These are phyloP conservation scores for Aureobasidium melanogenum DNA, from an alignment of 2,329 filamentous ascomycete species.

Conservation along the genomic window DNA sequence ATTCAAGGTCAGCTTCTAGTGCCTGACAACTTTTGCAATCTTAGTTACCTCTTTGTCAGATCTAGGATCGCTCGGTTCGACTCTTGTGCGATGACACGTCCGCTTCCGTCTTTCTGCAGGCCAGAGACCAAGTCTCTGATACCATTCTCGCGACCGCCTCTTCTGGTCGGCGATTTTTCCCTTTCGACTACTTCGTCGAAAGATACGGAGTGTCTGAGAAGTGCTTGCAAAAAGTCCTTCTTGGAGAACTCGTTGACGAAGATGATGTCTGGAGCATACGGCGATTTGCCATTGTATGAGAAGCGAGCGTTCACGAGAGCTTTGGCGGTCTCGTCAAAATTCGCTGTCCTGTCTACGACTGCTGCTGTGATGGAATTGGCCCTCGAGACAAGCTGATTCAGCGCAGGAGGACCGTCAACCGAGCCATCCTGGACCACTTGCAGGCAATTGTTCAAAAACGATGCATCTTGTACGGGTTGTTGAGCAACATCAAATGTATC, in stretches of 20 bases:
- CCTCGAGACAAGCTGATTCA: conserved; percentile 29
- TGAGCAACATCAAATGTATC: conserved; percentile 41
- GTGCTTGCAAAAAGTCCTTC: conserved; percentile 42
- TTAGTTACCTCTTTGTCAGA: conserved; percentile 13
- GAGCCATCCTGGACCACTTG: conserved; percentile 26
- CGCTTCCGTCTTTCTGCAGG: conserved; percentile 10
- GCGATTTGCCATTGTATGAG: conserved; percentile 45
- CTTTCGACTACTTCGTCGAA: conserved; percentile 17
- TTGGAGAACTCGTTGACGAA: conserved; percentile 57
- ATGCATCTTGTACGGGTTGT: conserved; percentile 22
- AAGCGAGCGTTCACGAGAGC: conserved; percentile 47
- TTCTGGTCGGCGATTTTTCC: conserved; percentile 11
- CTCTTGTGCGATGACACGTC: conserved; percentile 19
- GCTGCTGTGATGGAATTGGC: conserved; percentile 30
- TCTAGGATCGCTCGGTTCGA: conserved; percentile 20
- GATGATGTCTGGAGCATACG: conserved; percentile 54
- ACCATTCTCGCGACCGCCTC: not conserved
- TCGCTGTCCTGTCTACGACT: conserved; percentile 52
- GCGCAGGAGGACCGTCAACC: conserved; percentile 11
- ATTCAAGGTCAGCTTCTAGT: not conserved
- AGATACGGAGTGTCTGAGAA: conserved; percentile 31
- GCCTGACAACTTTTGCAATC: not conserved
- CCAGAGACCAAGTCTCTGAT: conserved; percentile 11
- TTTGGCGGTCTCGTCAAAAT: conserved; percentile 45
- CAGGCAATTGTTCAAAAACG: conserved; percentile 22